These are phyloP conservation scores for Amaranthus palmeri DNA, from an alignment of 148 eudicot genomes.

Conservation along the genomic window DNA sequence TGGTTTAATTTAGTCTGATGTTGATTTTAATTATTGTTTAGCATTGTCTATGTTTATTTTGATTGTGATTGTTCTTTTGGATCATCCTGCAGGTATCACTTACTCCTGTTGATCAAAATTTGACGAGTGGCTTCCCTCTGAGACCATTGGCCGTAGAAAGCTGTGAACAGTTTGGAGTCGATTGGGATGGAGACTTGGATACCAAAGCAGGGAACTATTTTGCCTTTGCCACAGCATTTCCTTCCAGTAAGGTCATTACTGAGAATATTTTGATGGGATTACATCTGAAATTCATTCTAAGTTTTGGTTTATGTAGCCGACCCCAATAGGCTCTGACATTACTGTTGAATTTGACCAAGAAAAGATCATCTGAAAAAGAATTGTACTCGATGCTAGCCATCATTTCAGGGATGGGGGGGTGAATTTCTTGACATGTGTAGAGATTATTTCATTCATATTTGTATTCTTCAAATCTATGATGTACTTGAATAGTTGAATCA, in stretches of 20 bases:
- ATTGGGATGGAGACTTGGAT: conserved; percentile 30
- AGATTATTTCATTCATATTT: no score
- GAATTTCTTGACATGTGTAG: no score
- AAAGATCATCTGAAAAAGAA: no score
- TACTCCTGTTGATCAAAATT: conserved; percentile 32
- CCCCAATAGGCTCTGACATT: no score
- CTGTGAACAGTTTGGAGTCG: conserved; percentile 43
- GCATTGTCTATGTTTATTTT: background rate
- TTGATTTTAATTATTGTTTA: background rate
- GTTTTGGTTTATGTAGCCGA: background rate
- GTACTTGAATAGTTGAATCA: background rate
- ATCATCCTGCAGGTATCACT: conserved; percentile 64
- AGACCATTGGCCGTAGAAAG: conserved; percentile 54
- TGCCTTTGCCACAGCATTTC: conserved; percentile 75
- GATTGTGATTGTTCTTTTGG: conserved; percentile 8
- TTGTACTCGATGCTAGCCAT: no score
- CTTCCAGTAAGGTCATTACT: conserved; percentile 61
- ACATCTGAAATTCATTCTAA: conserved; percentile 6
- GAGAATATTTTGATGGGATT: background rate
- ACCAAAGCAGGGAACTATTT: conserved; percentile 61
- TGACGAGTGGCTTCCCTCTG: conserved; percentile 37
- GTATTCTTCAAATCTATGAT: background rate
- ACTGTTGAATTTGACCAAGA: no score
- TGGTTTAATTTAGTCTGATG: background rate
- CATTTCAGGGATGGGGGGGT: no score